phyloP scores from a whole-genome alignment of 2,329 filamentous ascomycete species.

The Ascochyta viciae-villosae region DNA sequence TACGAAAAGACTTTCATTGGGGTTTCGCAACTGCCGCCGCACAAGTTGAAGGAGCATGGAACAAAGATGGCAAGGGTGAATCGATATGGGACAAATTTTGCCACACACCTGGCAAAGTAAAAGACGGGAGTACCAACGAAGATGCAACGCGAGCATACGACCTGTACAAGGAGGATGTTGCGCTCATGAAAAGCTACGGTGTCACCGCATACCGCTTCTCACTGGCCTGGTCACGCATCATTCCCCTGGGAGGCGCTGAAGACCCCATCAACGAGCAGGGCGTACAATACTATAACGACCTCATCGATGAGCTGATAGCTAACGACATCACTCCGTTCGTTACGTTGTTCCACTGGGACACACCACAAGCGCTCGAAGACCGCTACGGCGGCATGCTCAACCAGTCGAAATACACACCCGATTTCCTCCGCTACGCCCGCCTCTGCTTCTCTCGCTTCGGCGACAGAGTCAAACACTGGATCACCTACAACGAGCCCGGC shows the following conservation, averaged over 20 bases:
- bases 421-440: slow-evolving; percentile 49
- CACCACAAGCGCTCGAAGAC: slow-evolving; percentile 25
- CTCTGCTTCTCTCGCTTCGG: slow-evolving; percentile 49
- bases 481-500: slow-evolving; percentile 53
- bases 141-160: slow-evolving; percentile 47
- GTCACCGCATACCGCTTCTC: slow-evolving; percentile 31
- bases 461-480: slow-evolving; percentile 51
- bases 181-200: slow-evolving; percentile 26
- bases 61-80: slow-evolving; percentile 52
- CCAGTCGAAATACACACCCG: slow-evolving; percentile 28
- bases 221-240: slow-evolving; percentile 27
- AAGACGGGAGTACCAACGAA: slow-evolving; percentile 47
- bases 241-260: slow-evolving; percentile 24
- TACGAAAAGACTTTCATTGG: slow-evolving; percentile 51
- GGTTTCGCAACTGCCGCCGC: slow-evolving; percentile 54
- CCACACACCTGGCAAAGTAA: slow-evolving; percentile 51
- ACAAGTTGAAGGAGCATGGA: slow-evolving; percentile 55
- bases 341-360: slow-evolving; percentile 33
- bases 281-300: slow-evolving; percentile 22
- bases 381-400: slow-evolving; percentile 30
- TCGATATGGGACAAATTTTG: slow-evolving; percentile 54
- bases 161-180: slow-evolving; percentile 55
- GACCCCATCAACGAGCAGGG: slow-evolving; percentile 28
- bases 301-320: slow-evolving; percentile 26
- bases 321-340: slow-evolving; percentile 27